Conservation (phyloP, 345 rosid species). For the Gossypium australe region DNA sequence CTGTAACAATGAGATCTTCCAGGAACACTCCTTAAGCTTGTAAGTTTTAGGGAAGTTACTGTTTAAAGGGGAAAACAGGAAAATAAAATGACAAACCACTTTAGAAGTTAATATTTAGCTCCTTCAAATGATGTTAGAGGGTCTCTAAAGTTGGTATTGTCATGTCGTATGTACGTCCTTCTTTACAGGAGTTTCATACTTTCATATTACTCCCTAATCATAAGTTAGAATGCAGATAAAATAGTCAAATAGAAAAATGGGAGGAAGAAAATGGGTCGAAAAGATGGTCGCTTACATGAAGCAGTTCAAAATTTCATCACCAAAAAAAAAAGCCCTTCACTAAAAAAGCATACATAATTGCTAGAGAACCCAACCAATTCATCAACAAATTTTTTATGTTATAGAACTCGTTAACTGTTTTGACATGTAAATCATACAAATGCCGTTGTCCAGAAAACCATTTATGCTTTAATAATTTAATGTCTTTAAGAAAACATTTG, state of each 20-base stretch:
- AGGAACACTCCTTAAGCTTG: constrained; percentile 20
- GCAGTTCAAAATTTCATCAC: not conserved
- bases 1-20: constrained; percentile 25
- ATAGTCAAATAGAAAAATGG: not conserved
- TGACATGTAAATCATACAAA: not conserved
- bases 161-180: not conserved
- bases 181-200: not conserved
- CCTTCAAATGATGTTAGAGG: not conserved
- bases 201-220: not conserved
- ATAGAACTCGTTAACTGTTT: not conserved
- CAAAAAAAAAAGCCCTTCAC: not conserved
- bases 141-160: not conserved
- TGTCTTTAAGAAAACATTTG: not conserved
- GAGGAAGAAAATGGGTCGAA: not conserved
- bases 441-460: not conserved
- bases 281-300: not conserved
- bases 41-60: constrained; percentile 25
- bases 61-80: not conserved
- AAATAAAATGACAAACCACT: not conserved
- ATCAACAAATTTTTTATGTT: not conserved
- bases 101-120: not conserved
- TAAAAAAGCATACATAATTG: not conserved
- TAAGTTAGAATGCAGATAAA: not conserved
- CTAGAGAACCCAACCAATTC: not conserved
- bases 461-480: not conserved